Evolutionary conservation across 257 asterid genomes (phyloP).

Genomic region (Solanum habrochaites): DNA sequence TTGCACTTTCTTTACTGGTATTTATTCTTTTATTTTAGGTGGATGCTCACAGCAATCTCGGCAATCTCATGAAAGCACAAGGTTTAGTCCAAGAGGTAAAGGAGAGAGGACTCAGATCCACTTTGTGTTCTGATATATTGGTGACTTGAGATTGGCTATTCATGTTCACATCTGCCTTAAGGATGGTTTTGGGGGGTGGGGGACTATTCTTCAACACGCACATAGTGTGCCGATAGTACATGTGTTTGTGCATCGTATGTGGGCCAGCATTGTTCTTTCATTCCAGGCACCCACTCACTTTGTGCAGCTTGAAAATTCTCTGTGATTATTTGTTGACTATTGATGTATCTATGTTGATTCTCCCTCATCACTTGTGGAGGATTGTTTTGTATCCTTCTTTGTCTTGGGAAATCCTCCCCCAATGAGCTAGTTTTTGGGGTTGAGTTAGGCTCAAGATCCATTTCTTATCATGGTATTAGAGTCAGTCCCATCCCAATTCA

Average conservation of each 20-base stretch:
- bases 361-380: not conserved
- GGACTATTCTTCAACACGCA: not conserved
- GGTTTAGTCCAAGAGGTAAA: slow-evolving; percentile 85
- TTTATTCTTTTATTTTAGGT: slow-evolving; percentile 48
- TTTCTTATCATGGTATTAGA: not conserved
- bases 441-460: not conserved
- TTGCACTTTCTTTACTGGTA: not conserved
- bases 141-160: not conserved
- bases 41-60: slow-evolving; percentile 98
- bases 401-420: not conserved
- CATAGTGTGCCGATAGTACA: not conserved
- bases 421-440: not conserved
- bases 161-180: not conserved
- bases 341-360: not conserved
- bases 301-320: not conserved
- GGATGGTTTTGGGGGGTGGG: not conserved
- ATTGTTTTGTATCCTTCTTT: not conserved
- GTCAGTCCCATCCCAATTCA: not conserved
- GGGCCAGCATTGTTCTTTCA: not conserved
- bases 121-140: not conserved
- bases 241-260: not conserved
- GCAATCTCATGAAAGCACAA: slow-evolving; percentile 98
- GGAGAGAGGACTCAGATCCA: not conserved
- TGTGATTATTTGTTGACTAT: not conserved
- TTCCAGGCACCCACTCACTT: not conserved